Conservation (phyloP, 208 protist genomes). For the Leptomonas pyrrhocoris region DNA sequence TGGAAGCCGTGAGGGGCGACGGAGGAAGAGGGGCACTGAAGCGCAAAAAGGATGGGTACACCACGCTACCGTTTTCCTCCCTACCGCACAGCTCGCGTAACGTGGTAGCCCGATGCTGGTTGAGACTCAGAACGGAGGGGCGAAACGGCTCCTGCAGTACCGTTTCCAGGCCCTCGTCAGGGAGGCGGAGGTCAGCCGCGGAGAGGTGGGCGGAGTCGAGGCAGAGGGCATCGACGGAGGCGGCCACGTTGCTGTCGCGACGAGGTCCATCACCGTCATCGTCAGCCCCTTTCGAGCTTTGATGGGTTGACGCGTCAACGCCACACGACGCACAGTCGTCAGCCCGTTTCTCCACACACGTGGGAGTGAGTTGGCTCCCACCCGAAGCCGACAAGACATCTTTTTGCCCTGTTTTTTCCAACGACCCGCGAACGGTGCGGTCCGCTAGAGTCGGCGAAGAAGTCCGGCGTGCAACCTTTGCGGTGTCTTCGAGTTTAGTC, state of each 20-base stretch:
- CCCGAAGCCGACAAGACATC: neutral
- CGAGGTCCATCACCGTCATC: too few species aligned
- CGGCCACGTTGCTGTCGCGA: slow-evolving; percentile 15
- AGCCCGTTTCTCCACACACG: neutral
- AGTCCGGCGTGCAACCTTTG: too few species aligned
- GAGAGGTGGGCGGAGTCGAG: slow-evolving; percentile 26
- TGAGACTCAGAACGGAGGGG: neutral
- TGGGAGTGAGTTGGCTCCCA: neutral
- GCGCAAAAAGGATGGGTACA: slow-evolving; percentile 23
- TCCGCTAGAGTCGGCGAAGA: too few species aligned
- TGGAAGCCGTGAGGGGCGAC: neutral
- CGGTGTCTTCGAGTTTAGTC: too few species aligned
- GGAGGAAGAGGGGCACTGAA: slow-evolving; percentile 16
- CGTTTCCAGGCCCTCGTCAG: slow-evolving; percentile 1
- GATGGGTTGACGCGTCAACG: neutral
- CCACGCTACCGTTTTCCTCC: neutral
- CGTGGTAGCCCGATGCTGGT: slow-evolving; percentile 5
- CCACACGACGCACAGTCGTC: neutral
- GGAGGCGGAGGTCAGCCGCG: neutral
- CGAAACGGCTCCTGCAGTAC: slow-evolving; percentile 37
- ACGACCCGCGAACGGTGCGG: too few species aligned
- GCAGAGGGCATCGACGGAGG: slow-evolving; percentile 4
- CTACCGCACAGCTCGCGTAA: slow-evolving; percentile 10
- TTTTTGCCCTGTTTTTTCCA: too few species aligned
- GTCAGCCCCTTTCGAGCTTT: too few species aligned